Evolutionary conservation across 331 rosid genomes (phyloP).

Genomic region (Acacia concinna): DNA sequence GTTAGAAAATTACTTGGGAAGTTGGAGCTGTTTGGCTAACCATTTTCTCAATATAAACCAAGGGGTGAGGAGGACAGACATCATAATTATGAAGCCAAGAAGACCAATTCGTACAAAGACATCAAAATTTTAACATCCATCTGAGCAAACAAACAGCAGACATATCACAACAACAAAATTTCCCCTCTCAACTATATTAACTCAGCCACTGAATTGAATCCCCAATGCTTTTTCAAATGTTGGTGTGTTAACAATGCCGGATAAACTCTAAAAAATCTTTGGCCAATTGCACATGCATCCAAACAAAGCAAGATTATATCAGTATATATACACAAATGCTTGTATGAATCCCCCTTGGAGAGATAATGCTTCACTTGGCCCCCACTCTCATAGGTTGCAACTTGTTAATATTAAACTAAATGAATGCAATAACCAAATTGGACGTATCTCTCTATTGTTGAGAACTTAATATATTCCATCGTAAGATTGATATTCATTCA

Average conservation of each 20-base stretch:
- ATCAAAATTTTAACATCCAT: slow-evolving; percentile 7
- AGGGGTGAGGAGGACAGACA: background rate
- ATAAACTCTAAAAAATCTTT: background rate
- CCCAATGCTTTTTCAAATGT: background rate
- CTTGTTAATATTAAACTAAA: background rate
- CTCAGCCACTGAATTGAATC: background rate
- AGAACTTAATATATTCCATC: background rate
- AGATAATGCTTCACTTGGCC: background rate
- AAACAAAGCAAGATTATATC: background rate
- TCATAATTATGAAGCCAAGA: background rate
- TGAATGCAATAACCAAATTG: background rate
- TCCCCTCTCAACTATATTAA: background rate
- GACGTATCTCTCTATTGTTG: background rate
- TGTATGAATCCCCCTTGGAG: background rate
- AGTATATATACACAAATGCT: background rate
- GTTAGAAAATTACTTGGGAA: background rate
- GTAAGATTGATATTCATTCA: background rate
- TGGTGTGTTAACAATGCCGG: background rate
- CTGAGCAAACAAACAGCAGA: background rate
- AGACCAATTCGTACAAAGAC: background rate
- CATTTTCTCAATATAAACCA: background rate
- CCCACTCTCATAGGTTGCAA: background rate
- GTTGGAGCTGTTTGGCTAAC: background rate
- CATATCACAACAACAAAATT: background rate
- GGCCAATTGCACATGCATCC: background rate